These are phyloP conservation scores for Vanilla planifolia DNA, from an alignment of 106 monocot species.

Conservation along the genomic window DNA sequence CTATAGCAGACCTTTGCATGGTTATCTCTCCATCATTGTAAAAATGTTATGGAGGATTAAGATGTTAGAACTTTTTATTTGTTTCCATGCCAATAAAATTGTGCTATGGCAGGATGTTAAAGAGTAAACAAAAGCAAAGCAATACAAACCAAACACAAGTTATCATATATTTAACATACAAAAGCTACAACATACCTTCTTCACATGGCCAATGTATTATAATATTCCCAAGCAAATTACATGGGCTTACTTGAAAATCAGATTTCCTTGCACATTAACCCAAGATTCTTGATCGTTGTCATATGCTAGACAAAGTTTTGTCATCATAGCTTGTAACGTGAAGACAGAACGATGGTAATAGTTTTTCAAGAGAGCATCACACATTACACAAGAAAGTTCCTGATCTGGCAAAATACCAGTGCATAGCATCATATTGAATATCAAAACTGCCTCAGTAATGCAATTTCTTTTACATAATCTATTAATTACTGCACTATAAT, in stretches of 20 bases:
- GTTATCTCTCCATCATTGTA: too few species aligned
- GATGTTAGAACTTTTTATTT: too few species aligned
- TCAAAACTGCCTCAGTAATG: constrained; percentile 31
- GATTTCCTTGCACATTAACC: not conserved
- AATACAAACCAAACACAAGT: too few species aligned
- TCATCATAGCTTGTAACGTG: constrained; percentile 30
- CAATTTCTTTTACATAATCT: constrained; percentile 50
- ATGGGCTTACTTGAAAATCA: not conserved
- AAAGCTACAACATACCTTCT: constrained; percentile 1
- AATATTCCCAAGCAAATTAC: too few species aligned
- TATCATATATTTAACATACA: too few species aligned
- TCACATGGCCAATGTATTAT: not conserved
- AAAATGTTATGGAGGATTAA: too few species aligned
- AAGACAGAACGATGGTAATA: constrained; percentile 17
- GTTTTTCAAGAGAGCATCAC: constrained; percentile 22
- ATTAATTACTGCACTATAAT: constrained; percentile 60
- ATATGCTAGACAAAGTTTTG: constrained; percentile 30
- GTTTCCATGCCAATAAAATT: too few species aligned
- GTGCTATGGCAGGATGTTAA: too few species aligned
- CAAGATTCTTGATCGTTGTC: not conserved
- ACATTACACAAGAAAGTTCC: constrained; percentile 26
- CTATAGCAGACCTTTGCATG: too few species aligned
- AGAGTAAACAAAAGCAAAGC: too few species aligned
- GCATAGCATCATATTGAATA: constrained; percentile 51
- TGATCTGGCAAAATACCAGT: constrained; percentile 50